Evolutionary conservation across 129 eudicot genomes (phyloP).

Genomic region (Gnaphalium uliginosum): DNA sequence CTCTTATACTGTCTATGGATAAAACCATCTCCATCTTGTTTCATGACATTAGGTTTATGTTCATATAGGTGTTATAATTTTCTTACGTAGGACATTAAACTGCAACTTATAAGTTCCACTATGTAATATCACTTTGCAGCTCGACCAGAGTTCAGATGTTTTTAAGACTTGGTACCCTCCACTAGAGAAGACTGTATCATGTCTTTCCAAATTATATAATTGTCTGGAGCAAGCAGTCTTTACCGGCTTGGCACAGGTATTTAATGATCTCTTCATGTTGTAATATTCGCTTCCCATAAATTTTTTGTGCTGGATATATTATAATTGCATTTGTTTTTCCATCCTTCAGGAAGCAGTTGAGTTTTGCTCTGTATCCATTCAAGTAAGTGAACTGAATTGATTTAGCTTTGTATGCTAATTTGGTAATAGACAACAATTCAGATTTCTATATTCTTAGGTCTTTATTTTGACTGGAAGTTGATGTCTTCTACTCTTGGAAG

Average conservation of each 20-base stretch:
- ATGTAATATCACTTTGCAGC: slow-evolving; percentile 39
- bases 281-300: slow-evolving; percentile 5
- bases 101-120: slow-evolving; percentile 20
- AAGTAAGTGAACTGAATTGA: slow-evolving; percentile 52
- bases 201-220: slow-evolving; percentile 82
- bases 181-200: slow-evolving; percentile 85
- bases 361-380: slow-evolving; percentile 84
- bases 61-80: neutral
- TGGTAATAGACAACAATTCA: neutral
- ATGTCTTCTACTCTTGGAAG: neutral
- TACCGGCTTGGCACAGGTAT: slow-evolving; percentile 98
- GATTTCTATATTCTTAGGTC: slow-evolving; percentile 6
- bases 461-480: neutral
- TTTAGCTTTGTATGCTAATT: slow-evolving; percentile 20
- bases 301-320: neutral
- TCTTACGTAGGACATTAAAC: neutral
- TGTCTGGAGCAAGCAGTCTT: slow-evolving; percentile 85
- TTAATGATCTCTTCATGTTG: neutral
- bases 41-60: neutral
- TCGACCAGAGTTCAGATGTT: slow-evolving; percentile 62
- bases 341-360: slow-evolving; percentile 89
- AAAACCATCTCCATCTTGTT: slow-evolving; percentile 2
- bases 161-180: slow-evolving; percentile 93
- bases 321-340: slow-evolving; percentile 17
- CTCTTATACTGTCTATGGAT: neutral